A percentile compares a stretch with the other conserved stretches of the same genome.
phyloP scores from a whole-genome alignment of 192 early-diverging fungal genomes.

The Phycomyces blakesleeanus region DNA sequence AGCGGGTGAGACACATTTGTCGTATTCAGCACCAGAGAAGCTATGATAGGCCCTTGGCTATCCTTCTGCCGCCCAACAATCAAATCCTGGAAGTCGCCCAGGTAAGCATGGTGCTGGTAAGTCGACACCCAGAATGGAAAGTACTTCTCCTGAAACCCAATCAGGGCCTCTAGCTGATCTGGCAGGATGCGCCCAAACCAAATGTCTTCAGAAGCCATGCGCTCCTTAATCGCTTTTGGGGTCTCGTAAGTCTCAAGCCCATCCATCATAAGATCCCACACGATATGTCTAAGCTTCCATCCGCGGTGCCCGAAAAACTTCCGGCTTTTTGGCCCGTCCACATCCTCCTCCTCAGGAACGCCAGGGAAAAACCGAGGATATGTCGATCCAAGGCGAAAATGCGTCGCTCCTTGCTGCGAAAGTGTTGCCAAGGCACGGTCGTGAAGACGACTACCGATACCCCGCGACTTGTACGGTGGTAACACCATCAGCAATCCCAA shows the following conservation, averaged over 20 bases:
- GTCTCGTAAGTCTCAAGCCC: constrained; percentile 30
- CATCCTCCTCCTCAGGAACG: constrained; percentile 22
- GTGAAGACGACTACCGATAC: constrained; percentile 27
- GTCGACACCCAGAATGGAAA: constrained; percentile 35
- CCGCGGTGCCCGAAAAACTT: constrained; percentile 30
- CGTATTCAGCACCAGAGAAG: constrained; percentile 19
- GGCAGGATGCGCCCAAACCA: constrained; percentile 25
- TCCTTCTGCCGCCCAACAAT: constrained; percentile 25
- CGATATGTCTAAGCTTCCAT: constrained; percentile 16
- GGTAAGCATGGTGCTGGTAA: constrained; percentile 31
- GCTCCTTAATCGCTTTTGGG: constrained; percentile 12
- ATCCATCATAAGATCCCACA: constrained; percentile 27
- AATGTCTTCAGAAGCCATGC: constrained; percentile 31
- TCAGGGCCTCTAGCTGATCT: constrained; percentile 17
- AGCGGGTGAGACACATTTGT: constrained; percentile 22
- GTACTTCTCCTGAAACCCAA: constrained; percentile 27
- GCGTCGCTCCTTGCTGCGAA: not conserved
- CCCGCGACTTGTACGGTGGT: constrained; percentile 21
- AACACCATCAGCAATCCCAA: constrained; percentile 30
- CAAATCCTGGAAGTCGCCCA: constrained; percentile 36
- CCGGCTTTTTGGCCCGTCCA: constrained; percentile 12
- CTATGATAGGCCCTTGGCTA: constrained; percentile 23
- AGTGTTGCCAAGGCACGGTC: constrained; percentile 17
- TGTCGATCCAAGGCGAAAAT: constrained; percentile 27
- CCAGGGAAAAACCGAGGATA: constrained; percentile 40